Conservation (phyloP, 2,329 filamentous ascomycete genomes). For the Chaetomium sp. region DNA sequence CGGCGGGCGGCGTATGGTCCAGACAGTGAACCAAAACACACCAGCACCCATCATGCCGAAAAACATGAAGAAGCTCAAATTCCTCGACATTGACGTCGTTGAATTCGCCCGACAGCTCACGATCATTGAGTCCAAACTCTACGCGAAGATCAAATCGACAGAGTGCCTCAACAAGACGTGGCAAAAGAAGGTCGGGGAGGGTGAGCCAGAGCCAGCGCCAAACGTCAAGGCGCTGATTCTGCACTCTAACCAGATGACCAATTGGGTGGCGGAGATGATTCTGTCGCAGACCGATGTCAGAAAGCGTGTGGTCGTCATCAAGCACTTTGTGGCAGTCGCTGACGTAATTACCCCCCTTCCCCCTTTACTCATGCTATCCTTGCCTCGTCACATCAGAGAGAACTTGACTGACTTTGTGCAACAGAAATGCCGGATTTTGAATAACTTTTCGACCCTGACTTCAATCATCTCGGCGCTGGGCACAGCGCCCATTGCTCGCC, state of each 20-base stretch:
- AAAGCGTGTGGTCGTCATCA: slow-evolving; percentile 94
- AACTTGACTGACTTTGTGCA: slow-evolving; percentile 20
- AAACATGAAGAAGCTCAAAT: slow-evolving; percentile 99
- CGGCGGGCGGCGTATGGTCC: slow-evolving; percentile 75
- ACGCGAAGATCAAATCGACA: slow-evolving; percentile 90
- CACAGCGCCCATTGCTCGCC: slow-evolving; percentile 87
- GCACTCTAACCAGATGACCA: slow-evolving; percentile 97
- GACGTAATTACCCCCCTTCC: slow-evolving; percentile 59
- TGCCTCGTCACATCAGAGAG: neutral
- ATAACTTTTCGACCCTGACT: slow-evolving; percentile 96
- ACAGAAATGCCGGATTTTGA: slow-evolving; percentile 85
- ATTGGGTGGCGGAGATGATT: slow-evolving; percentile 99
- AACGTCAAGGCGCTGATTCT: slow-evolving; percentile 96
- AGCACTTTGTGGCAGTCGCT: slow-evolving; percentile 93
- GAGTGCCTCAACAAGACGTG: slow-evolving; percentile 98
- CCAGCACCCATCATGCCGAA: slow-evolving; percentile 90
- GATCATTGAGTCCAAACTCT: slow-evolving; percentile 90
- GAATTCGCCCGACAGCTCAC: slow-evolving; percentile 98
- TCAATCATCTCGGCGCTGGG: slow-evolving; percentile 95
- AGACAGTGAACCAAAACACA: slow-evolving; percentile 75
- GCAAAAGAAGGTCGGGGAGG: slow-evolving; percentile 87
- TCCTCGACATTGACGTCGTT: slow-evolving; percentile 89
- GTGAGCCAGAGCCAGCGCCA: slow-evolving; percentile 76
- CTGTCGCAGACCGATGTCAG: slow-evolving; percentile 89
- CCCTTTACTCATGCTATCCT: neutral